Conservation (phyloP, 805 yeast species). For the Metschnikowia anglica region DNA sequence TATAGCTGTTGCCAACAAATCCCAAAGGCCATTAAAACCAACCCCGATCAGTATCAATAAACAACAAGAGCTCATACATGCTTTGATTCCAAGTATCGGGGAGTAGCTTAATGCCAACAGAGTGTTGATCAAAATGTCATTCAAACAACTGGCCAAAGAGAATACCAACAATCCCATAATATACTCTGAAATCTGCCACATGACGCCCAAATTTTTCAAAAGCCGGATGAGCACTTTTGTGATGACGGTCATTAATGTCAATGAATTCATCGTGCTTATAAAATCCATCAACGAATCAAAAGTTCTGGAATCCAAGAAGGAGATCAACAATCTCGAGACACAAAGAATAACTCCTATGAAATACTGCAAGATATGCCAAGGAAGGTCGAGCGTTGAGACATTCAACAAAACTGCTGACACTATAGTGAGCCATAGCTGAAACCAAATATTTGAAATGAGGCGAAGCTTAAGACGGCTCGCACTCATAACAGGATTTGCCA, state of each 20-base stretch:
- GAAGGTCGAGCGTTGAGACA: slow-evolving; percentile 2
- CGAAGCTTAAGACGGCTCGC: slow-evolving; percentile 1
- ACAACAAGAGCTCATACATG: slow-evolving; percentile 56
- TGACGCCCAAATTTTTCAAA: slow-evolving; percentile 45
- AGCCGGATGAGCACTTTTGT: slow-evolving; percentile 28
- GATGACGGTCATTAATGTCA: slow-evolving; percentile 28
- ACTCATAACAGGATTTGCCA: not conserved
- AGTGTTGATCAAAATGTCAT: slow-evolving; percentile 51
- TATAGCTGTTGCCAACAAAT: slow-evolving; percentile 20
- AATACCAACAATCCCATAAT: slow-evolving; percentile 48
- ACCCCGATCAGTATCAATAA: slow-evolving; percentile 49
- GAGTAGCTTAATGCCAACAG: slow-evolving; percentile 43
- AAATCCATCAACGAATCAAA: slow-evolving; percentile 6
- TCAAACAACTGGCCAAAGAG: slow-evolving; percentile 51
- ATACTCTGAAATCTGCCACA: slow-evolving; percentile 47
- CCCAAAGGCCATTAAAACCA: slow-evolving; percentile 45
- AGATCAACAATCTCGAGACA: slow-evolving; percentile 2
- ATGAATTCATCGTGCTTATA: slow-evolving; percentile 26
- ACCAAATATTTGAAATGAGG: slow-evolving; percentile 16
- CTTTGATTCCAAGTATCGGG: slow-evolving; percentile 44
- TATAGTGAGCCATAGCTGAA: slow-evolving; percentile 13
- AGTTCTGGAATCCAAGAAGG: not conserved
- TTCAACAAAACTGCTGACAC: slow-evolving; percentile 7
- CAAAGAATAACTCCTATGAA: slow-evolving; percentile 3
- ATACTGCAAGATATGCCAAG: not conserved